Evolutionary conservation across 2,329 filamentous ascomycete species (phyloP), one percentile per base, ranked within the genome.

Genomic region (Aspergillus pseudoviridinutans): DNA sequence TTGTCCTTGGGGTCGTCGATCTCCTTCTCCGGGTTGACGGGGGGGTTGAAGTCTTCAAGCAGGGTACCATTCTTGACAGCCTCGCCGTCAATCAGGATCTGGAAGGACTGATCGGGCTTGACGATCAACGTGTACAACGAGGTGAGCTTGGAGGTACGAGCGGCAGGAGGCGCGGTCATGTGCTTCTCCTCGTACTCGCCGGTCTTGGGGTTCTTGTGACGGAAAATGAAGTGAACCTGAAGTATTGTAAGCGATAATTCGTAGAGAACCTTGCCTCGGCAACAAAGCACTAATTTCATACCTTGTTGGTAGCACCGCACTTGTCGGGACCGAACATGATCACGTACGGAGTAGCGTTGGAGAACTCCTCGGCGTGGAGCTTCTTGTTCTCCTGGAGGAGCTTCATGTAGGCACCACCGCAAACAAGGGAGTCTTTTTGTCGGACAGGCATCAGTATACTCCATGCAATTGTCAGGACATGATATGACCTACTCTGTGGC

Each of bases 171-270:
- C 69, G 84, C 84, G 74, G 85, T 87, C 64, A 99, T 85, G 80
- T 99, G 94, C 88, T 99, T 99, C 90, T 99, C 94, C 85, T 99
- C 93, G 73, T 99, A 99, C 79, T 97, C 91, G 82, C 93, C 93
- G 50, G 92, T 97, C 90, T 96, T 97, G 75, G 94, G 94, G 87
- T 97, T 99, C 90, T 97, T 99, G 89, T 99, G 94, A 80, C 95
- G 94, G 87, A 99, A 96, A 78, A 99, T 99, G 82, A 99, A 96
- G 78, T 88, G 85, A 60, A 88, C 85, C 82, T 84, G 51, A 53
- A 38, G 24, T 53, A 72, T 63, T n/a, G 44, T 58, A 49, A 61
- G 56, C n/a, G 20, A 46, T 29, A 55, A 27, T 22, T 49, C 28
- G 4, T 17, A 35, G 22, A 25, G 44, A 7, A 44, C 41, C 22